phyloP scores from a whole-genome alignment of 495 filamentous ascomycete species.

The Parmelia sp. region DNA sequence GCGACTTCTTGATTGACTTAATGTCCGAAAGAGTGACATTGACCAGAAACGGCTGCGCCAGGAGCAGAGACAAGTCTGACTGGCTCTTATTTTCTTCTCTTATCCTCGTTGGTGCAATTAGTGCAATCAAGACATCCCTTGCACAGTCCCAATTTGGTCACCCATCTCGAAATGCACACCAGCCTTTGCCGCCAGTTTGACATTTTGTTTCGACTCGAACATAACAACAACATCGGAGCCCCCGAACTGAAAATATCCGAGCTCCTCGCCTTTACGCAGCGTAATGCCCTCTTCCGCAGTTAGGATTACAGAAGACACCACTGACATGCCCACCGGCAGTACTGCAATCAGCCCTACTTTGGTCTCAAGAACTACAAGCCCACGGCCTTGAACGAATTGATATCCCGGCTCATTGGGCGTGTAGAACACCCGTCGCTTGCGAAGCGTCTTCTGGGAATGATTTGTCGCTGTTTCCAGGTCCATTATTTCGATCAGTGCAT shows the following conservation, averaged over 20 bases:
- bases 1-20: too few relatives aligned
- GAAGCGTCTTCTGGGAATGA: slow-evolving; percentile 1
- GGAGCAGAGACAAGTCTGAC: too few relatives aligned
- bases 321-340: slow-evolving; percentile 39
- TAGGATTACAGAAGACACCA: slow-evolving; percentile 36
- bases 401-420: slow-evolving; percentile 34
- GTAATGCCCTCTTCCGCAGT: slow-evolving; percentile 28
- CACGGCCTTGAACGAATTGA: slow-evolving; percentile 36
- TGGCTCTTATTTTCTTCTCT: background rate
- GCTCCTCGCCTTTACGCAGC: slow-evolving; percentile 35
- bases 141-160: slow-evolving; percentile 3
- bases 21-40: too few relatives aligned
- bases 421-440: slow-evolving; percentile 5
- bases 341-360: slow-evolving; percentile 32
- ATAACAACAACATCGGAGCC: slow-evolving; percentile 38
- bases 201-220: slow-evolving; percentile 26
- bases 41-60: too few relatives aligned
- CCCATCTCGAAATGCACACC: slow-evolving; percentile 20
- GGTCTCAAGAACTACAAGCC: slow-evolving; percentile 33
- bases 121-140: background rate
- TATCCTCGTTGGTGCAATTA: background rate
- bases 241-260: slow-evolving; percentile 41
- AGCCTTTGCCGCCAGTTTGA: slow-evolving; percentile 5
- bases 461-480: background rate
- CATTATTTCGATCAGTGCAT: slow-evolving; percentile 4